A percentile compares a stretch with the other conserved stretches of the same genome.
These are phyloP conservation scores for Pelargonium australe DNA, from an alignment of 441 rosid species.

Conservation along the genomic window DNA sequence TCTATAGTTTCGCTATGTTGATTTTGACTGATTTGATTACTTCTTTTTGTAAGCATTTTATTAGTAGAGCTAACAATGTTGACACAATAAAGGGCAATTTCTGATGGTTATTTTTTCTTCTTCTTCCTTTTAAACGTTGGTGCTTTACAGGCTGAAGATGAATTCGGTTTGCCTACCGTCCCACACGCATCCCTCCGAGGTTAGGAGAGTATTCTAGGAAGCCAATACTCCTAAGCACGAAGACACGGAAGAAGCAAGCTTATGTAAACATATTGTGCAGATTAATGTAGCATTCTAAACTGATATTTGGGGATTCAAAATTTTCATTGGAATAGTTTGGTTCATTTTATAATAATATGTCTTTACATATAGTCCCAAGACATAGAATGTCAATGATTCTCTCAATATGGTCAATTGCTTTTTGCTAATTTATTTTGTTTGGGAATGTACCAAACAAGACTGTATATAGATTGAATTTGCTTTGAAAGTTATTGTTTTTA, in stretches of 20 bases:
- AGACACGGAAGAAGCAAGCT: slow-evolving; percentile 14
- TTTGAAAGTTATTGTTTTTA: neutral
- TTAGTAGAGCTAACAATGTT: no score
- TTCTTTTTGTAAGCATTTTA: no score
- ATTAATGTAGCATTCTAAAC: neutral
- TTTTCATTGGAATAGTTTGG: neutral
- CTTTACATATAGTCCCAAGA: no score
- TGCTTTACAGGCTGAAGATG: slow-evolving; percentile 67
- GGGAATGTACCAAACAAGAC: no score
- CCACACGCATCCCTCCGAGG: slow-evolving; percentile 79
- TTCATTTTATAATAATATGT: neutral
- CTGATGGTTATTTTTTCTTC: no score
- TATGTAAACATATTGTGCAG: slow-evolving; percentile 20
- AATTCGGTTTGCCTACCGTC: slow-evolving; percentile 78
- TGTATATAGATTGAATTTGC: neutral
- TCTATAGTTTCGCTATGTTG: neutral
- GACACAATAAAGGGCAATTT: no score
- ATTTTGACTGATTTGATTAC: no score
- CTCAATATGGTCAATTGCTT: no score
- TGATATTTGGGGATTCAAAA: neutral
- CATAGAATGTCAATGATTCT: no score
- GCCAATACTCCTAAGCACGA: neutral
- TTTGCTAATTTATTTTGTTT: no score
- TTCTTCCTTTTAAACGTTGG: slow-evolving; percentile 2
- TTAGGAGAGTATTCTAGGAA: slow-evolving; percentile 21